Conservation (phyloP, 345 rosid species). For the Erucastrum elatum region DNA sequence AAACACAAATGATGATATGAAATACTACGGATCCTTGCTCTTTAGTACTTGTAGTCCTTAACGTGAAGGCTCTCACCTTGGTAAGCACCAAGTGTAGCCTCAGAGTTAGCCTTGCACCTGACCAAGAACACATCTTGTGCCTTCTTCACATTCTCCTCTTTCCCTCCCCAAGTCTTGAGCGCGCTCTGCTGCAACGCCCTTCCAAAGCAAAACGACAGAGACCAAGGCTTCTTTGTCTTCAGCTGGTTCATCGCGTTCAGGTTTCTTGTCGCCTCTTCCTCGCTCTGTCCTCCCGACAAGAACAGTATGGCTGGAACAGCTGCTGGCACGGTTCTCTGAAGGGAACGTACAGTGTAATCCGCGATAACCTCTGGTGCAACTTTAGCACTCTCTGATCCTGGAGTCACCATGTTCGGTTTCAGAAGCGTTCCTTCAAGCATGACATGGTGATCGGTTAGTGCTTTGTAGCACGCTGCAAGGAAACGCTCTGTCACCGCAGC, state of each 20-base stretch:
- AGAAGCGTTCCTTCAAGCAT: conserved; percentile 84
- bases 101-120: conserved; percentile 91
- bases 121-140: conserved; percentile 62
- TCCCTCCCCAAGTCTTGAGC: conserved; percentile 86
- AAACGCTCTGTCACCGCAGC: conserved; percentile 83
- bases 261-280: conserved; percentile 89
- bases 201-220: conserved; percentile 83
- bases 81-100: conserved; percentile 82
- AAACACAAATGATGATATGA: conserved; percentile 2
- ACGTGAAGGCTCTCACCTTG: conserved; percentile 93
- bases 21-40: neutral
- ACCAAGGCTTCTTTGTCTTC: conserved; percentile 86
- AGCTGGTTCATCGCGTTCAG: conserved; percentile 88
- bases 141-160: conserved; percentile 62
- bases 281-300: conserved; percentile 92
- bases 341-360: conserved; percentile 69
- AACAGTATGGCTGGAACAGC: conserved; percentile 93
- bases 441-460: conserved; percentile 82
- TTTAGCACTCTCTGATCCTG: conserved; percentile 80
- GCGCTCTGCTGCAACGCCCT: conserved; percentile 95
- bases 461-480: conserved; percentile 95
- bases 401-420: conserved; percentile 99
- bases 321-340: conserved; percentile 78
- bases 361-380: conserved; percentile 82
- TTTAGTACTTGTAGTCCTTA: conserved; percentile 79